Evolutionary conservation across 129 eudicot genomes (phyloP).

Genomic region (Ambrosia artemisiifolia): DNA sequence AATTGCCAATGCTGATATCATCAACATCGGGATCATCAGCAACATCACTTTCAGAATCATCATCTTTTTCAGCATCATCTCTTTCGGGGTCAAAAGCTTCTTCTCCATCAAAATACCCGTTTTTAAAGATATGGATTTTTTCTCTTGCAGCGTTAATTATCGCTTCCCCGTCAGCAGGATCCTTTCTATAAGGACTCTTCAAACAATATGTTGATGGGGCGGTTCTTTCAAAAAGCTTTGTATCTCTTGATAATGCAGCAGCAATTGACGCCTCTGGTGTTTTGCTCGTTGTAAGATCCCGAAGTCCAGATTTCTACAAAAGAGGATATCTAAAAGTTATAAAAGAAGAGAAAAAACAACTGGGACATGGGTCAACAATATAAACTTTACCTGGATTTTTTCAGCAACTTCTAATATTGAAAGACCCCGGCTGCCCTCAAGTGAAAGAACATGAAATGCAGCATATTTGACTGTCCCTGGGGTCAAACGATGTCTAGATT

Average conservation of each 20-base stretch:
- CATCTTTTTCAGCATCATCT: slow-evolving; percentile 78
- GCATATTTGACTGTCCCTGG: slow-evolving; percentile 97
- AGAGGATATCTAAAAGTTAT: background rate
- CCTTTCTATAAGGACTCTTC: slow-evolving; percentile 73
- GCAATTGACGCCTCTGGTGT: slow-evolving; percentile 96
- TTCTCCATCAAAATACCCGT: slow-evolving; percentile 58
- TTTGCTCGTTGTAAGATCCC: slow-evolving; percentile 92
- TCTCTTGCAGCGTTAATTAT: slow-evolving; percentile 71
- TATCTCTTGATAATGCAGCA: slow-evolving; percentile 92
- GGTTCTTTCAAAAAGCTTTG: slow-evolving; percentile 93
- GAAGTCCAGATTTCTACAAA: slow-evolving; percentile 75
- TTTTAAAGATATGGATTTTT: slow-evolving; percentile 59
- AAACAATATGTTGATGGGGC: slow-evolving; percentile 95
- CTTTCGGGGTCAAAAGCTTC: slow-evolving; percentile 69
- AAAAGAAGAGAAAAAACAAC: background rate
- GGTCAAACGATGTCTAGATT: slow-evolving; percentile 88
- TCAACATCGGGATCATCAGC: slow-evolving; percentile 76
- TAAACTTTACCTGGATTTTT: slow-evolving; percentile 64
- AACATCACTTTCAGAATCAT: slow-evolving; percentile 72
- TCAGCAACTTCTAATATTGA: slow-evolving; percentile 80
- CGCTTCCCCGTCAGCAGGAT: slow-evolving; percentile 66
- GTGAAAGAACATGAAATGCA: slow-evolving; percentile 89
- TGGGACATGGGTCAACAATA: background rate
- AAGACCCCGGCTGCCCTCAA: slow-evolving; percentile 85
- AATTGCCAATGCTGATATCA: slow-evolving; percentile 39